Conservation (phyloP, 169 alveolate genomes). For the Cryptosporidium sp. region DNA sequence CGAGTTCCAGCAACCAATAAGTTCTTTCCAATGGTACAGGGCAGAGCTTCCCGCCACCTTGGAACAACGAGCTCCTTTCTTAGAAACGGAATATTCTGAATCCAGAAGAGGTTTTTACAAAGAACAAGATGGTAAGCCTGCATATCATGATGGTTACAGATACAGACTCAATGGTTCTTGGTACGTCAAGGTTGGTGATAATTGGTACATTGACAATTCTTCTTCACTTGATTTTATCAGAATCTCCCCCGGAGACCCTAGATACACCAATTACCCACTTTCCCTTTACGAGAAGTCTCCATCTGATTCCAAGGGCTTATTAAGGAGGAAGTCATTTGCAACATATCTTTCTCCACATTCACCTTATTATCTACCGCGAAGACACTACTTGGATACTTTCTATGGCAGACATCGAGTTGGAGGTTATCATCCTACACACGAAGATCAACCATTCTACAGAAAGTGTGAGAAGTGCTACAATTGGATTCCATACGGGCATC, state of each 20-base stretch:
- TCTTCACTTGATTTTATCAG: not conserved
- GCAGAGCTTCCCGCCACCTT: not conserved
- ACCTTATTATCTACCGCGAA: not conserved
- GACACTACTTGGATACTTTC: too few species aligned
- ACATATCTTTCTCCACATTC: slow-evolving; percentile 10
- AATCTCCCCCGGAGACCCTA: slow-evolving; percentile 19
- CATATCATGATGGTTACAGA: slow-evolving; percentile 58
- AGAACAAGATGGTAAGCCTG: not conserved
- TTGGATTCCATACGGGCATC: slow-evolving; percentile 30
- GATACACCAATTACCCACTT: not conserved
- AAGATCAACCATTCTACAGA: not conserved
- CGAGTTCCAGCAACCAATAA: not conserved
- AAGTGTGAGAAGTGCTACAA: slow-evolving; percentile 1
- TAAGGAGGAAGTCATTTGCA: slow-evolving; percentile 16
- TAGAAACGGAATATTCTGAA: slow-evolving; percentile 44
- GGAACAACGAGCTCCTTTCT: not conserved
- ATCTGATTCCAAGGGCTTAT: not conserved
- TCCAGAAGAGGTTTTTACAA: slow-evolving; percentile 50
- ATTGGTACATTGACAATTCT: slow-evolving; percentile 32
- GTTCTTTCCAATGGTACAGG: slow-evolving; percentile 8
- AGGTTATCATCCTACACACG: not conserved
- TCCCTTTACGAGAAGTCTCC: slow-evolving; percentile 16
- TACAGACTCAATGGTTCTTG: slow-evolving; percentile 22
- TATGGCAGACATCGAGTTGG: not conserved
- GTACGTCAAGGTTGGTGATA: slow-evolving; percentile 55